A percentile compares a stretch with the other conserved stretches of the same genome.
phyloP scores from a whole-genome alignment of 805 yeast genomes.

The Ogataea polymorpha region DNA sequence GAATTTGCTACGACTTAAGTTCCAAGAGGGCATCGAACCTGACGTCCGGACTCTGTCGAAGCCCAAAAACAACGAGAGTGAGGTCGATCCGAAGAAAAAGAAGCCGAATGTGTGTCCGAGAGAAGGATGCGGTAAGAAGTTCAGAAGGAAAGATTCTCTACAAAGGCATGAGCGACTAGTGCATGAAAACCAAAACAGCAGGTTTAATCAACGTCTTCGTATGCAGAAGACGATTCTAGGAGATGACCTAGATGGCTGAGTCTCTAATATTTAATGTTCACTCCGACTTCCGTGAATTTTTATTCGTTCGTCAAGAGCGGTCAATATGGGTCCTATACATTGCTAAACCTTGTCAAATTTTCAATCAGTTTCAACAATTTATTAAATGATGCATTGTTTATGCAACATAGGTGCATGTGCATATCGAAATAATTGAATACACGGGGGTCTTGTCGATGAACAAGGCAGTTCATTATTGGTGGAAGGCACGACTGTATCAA shows the following conservation, averaged over 20 bases:
- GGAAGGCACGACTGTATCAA: not conserved
- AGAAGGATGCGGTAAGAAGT: slow-evolving; percentile 42
- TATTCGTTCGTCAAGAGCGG: not conserved
- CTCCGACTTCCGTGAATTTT: not conserved
- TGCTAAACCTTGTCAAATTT: slow-evolving; percentile 5
- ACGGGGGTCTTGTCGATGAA: not conserved
- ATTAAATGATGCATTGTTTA: slow-evolving; percentile 1
- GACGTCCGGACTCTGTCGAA: not conserved
- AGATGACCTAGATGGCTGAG: slow-evolving; percentile 9
- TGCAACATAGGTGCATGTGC: not conserved
- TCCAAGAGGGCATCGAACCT: slow-evolving; percentile 6
- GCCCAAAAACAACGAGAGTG: not conserved
- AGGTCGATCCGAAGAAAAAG: slow-evolving; percentile 7
- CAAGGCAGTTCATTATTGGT: not conserved
- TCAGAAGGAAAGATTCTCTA: slow-evolving; percentile 52
- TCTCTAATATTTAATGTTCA: not conserved
- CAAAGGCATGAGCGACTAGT: slow-evolving; percentile 51
- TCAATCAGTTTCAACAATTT: slow-evolving; percentile 7
- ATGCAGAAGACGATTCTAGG: slow-evolving; percentile 23
- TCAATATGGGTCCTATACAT: not conserved
- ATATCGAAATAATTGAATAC: not conserved
- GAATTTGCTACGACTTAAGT: slow-evolving; percentile 7
- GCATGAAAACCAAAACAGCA: slow-evolving; percentile 41
- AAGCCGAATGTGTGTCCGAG: slow-evolving; percentile 18
- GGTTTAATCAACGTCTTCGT: slow-evolving; percentile 36